Evolutionary conservation across 176 grass and related monocot species (phyloP).

Genomic region (Eragrostis nindensis): DNA sequence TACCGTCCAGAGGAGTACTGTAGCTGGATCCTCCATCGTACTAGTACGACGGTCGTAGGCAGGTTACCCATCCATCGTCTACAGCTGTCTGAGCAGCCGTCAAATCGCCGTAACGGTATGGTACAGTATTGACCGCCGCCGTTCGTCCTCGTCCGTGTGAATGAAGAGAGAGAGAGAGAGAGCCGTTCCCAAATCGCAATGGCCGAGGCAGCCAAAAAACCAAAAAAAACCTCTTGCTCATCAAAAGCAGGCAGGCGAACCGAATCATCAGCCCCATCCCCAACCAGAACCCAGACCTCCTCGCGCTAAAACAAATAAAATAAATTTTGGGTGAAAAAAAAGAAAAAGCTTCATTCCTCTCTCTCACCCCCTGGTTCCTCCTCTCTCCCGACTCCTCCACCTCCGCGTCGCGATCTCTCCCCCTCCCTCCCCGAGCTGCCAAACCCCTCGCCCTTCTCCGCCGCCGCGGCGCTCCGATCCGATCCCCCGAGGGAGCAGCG

Average conservation of each 20-base stretch:
- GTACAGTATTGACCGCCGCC: neutral
- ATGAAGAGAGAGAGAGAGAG: no score
- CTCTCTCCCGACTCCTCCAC: neutral
- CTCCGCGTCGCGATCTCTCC: conserved; percentile 42
- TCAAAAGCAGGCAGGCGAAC: neutral
- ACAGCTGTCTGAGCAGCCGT: neutral
- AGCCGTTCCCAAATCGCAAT: neutral
- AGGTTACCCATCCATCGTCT: no score
- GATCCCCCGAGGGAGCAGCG: neutral
- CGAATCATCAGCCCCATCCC: neutral
- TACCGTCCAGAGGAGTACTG: no score
- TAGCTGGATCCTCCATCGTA: no score
- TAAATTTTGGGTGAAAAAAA: neutral
- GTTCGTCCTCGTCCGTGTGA: neutral
- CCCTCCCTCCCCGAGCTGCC: neutral
- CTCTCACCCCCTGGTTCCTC: neutral
- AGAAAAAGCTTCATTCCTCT: conserved; percentile 19
- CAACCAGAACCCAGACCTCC: neutral
- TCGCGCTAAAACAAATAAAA: neutral
- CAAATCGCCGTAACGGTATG: neutral
- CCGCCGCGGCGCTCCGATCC: conserved; percentile 30
- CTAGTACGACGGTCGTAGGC: no score
- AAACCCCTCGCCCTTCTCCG: conserved; percentile 20
- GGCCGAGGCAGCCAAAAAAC: no score
- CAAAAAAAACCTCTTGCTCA: no score